Evolutionary conservation across 805 yeast species (phyloP), one percentile per base, ranked within the genome.

Genomic region (Vanderwaltozyma verrucispora): DNA sequence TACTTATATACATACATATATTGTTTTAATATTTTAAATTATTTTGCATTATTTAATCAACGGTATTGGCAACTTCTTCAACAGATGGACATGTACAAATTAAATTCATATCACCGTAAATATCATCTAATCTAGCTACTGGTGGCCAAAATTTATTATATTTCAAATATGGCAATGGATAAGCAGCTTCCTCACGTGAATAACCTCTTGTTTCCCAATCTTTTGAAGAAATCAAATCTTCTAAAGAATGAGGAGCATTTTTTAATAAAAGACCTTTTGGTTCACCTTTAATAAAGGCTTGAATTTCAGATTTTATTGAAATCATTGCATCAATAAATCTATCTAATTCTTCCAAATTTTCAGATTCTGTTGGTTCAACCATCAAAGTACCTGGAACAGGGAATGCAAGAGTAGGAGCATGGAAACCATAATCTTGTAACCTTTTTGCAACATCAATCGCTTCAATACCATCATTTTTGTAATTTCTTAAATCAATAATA

Each of bases 361-460:
- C 98, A 15, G 92, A 80, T 65, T 92, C 98, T 3, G 98, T 92
- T 42, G 98, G 98, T 66, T 92, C 98, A 45, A 92, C 77, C 98
- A 92, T 92, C 50, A 92, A 71, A 2, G 98, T 92, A 44, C 94
- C 95, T 5, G 96, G 89, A 36, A 92, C 94, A 9, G 98, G 98
- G 84, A 92, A 92, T 2, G 97, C 92, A 84, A 92, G 79, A 19
- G 98, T 92, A 44, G 98, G 98, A 1, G 96, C 96, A 63, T 92
- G 98, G 76, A 92, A 92, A 1, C 97, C 96, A 59, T 89, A 92
- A 64, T 92, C 98, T 65, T 92, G 97, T 43, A 92, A 71, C 62
- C 98, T 77, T 68, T 92, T 92, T 40, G 98, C 97, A 42, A 92
- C 78, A 59, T 92, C 98, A 50, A 89, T 85, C 16, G 96, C 96